Evolutionary conservation across 1,284 basidiomycete genomes (phyloP).

Genomic region (Trichosporon sp.): DNA sequence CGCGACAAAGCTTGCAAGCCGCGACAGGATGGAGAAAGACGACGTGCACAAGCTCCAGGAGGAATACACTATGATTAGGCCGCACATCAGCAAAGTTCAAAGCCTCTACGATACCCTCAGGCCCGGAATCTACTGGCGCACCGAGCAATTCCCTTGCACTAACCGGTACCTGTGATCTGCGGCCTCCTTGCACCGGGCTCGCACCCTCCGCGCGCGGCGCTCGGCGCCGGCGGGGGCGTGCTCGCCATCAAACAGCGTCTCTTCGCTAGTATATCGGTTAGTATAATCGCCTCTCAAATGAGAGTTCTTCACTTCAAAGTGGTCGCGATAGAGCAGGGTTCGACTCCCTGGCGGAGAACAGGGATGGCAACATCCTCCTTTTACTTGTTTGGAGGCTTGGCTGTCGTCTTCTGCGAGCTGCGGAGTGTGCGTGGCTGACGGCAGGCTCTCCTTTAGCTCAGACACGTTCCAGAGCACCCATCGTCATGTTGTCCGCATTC

Average conservation of each 20-base stretch:
- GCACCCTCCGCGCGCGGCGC: not conserved
- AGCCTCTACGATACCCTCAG: too few relatives aligned
- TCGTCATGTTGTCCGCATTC: too few relatives aligned
- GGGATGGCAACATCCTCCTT: not conserved
- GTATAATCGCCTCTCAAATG: not conserved
- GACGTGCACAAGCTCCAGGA: too few relatives aligned
- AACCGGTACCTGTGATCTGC: too few relatives aligned
- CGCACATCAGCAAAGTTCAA: too few relatives aligned
- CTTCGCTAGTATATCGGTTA: conserved; percentile 1
- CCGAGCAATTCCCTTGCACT: too few relatives aligned
- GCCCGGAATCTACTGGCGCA: too few relatives aligned
- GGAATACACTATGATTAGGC: too few relatives aligned
- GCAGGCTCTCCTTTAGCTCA: not conserved
- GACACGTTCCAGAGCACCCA: too few relatives aligned
- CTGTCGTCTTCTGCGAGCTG: not conserved
- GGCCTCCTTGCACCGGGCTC: not conserved
- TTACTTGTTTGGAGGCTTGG: not conserved
- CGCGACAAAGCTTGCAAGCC: too few relatives aligned
- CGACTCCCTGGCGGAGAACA: not conserved
- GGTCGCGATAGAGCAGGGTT: not conserved
- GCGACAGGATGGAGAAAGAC: too few relatives aligned
- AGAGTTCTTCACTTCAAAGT: not conserved
- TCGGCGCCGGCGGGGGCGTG: not conserved
- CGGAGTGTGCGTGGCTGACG: not conserved
- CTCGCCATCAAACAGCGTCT: not conserved